Evolutionary conservation across 208 protist species (phyloP).

Genomic region (Leishmania gerbilli): DNA sequence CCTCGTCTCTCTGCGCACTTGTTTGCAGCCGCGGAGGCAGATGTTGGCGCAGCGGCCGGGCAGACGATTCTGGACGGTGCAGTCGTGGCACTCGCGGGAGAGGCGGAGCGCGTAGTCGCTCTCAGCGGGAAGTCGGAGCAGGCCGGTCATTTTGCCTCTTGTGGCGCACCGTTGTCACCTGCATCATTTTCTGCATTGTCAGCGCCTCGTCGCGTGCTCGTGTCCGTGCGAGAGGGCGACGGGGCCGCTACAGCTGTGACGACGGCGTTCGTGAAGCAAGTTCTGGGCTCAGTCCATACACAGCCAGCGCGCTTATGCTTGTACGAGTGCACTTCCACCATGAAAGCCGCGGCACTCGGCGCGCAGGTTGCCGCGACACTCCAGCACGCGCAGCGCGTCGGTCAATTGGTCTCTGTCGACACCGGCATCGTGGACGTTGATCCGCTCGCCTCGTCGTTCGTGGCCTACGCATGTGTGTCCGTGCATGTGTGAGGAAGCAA

Average conservation of each 20-base stretch:
- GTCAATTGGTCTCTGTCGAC: conserved; percentile 16
- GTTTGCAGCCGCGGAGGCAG: background rate
- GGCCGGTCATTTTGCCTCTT: background rate
- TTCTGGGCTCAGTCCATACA: background rate
- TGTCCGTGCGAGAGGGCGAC: conserved; percentile 14
- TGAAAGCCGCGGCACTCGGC: conserved; percentile 7
- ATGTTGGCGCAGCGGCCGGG: conserved; percentile 16
- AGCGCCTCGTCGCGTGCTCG: conserved; percentile 4
- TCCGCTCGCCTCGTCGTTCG: conserved; percentile 50
- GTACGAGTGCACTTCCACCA: conserved; percentile 24
- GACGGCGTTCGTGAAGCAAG: background rate
- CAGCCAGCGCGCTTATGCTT: conserved; percentile 16
- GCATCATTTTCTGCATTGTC: background rate
- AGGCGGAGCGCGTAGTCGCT: background rate
- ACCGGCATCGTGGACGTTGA: conserved; percentile 73
- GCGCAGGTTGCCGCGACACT: conserved; percentile 1
- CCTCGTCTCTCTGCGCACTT: background rate
- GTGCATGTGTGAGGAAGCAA: background rate
- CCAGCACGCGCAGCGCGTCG: background rate
- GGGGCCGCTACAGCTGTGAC: too few relatives aligned
- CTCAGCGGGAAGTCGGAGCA: background rate
- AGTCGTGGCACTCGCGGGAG: background rate
- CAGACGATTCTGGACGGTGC: conserved; percentile 21
- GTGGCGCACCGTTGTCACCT: background rate
- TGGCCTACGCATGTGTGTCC: conserved; percentile 54